A percentile compares a stretch with the other conserved stretches of the same genome.
Conservation (phyloP, 441 rosid species). For the Capsella rubella region DNA sequence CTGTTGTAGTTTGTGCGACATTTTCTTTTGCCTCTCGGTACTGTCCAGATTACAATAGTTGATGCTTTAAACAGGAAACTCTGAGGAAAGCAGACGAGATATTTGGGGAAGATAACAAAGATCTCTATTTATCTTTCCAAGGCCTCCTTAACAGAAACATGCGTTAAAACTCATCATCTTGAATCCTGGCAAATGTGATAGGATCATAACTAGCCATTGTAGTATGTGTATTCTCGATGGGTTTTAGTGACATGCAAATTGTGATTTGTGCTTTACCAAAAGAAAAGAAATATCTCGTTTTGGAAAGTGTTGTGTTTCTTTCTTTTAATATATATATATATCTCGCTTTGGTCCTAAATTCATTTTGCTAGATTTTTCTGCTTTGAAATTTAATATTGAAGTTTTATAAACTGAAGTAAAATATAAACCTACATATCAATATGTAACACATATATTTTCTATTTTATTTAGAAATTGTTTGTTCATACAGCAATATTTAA, state of each 20-base stretch:
- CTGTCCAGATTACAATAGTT: not conserved
- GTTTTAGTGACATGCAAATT: constrained; percentile 8
- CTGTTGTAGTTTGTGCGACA: not conserved
- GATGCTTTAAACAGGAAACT: constrained; percentile 71
- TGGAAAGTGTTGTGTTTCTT: not conserved
- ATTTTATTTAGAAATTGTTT: not conserved
- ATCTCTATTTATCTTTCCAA: constrained; percentile 83
- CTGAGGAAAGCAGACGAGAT: constrained; percentile 90
- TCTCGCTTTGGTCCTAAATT: constrained; percentile 12
- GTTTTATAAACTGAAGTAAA: not conserved
- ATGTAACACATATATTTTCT: not conserved
- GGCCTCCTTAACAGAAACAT: constrained; percentile 80
- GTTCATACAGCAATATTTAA: not conserved
- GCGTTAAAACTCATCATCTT: constrained; percentile 46
- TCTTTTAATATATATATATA: not conserved
- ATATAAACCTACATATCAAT: not conserved
- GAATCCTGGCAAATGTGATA: constrained; percentile 21
- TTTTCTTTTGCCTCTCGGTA: not conserved
- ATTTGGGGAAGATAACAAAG: constrained; percentile 88
- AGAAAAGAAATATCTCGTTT: not conserved
- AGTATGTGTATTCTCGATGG: constrained; percentile 16
- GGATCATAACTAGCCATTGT: constrained; percentile 8
- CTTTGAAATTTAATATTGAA: not conserved
- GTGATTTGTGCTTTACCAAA: not conserved
- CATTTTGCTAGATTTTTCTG: not conserved